These are phyloP conservation scores for Russula dissimulans DNA, from an alignment of 768 basidiomycete species.

Conservation along the genomic window DNA sequence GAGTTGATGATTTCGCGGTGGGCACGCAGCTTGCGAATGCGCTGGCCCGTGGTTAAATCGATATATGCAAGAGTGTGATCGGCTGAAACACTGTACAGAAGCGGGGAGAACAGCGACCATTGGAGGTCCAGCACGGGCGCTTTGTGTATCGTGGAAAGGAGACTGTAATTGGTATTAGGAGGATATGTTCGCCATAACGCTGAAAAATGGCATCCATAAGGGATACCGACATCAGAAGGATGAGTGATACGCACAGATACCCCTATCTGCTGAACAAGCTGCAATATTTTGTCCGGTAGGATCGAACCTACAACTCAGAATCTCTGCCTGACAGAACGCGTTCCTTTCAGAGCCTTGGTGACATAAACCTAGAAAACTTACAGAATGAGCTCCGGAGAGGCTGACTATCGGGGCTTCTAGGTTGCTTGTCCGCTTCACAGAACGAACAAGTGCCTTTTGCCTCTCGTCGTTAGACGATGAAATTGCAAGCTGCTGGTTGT, in stretches of 20 bases:
- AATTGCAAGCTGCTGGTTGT: slow-evolving; percentile 61
- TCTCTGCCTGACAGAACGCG: slow-evolving; percentile 52
- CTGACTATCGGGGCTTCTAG: slow-evolving; percentile 92
- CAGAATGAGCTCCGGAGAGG: slow-evolving; percentile 77
- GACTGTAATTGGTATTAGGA: slow-evolving; percentile 88
- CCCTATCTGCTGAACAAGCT: slow-evolving; percentile 82
- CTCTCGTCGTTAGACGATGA: slow-evolving; percentile 67
- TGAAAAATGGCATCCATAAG: slow-evolving; percentile 24
- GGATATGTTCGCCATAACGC: slow-evolving; percentile 88
- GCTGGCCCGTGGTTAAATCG: slow-evolving; percentile 77
- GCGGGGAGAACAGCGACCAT: slow-evolving; percentile 69
- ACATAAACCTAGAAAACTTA: slow-evolving; percentile 32
- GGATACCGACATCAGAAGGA: slow-evolving; percentile 1
- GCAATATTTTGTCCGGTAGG: slow-evolving; percentile 92
- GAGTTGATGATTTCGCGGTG: slow-evolving; percentile 89
- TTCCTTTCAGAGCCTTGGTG: neutral
- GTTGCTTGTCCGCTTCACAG: slow-evolving; percentile 84
- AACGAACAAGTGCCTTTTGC: slow-evolving; percentile 72
- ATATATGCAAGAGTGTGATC: slow-evolving; percentile 75
- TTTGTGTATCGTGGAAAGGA: slow-evolving; percentile 76
- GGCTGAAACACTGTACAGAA: slow-evolving; percentile 78
- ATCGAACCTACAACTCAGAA: slow-evolving; percentile 87
- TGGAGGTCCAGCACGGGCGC: slow-evolving; percentile 88
- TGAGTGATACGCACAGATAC: slow-evolving; percentile 61
- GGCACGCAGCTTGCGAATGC: slow-evolving; percentile 72